Evolutionary conservation across 495 filamentous ascomycete genomes (phyloP).

Genomic region (Lasiosphaeria hispida): DNA sequence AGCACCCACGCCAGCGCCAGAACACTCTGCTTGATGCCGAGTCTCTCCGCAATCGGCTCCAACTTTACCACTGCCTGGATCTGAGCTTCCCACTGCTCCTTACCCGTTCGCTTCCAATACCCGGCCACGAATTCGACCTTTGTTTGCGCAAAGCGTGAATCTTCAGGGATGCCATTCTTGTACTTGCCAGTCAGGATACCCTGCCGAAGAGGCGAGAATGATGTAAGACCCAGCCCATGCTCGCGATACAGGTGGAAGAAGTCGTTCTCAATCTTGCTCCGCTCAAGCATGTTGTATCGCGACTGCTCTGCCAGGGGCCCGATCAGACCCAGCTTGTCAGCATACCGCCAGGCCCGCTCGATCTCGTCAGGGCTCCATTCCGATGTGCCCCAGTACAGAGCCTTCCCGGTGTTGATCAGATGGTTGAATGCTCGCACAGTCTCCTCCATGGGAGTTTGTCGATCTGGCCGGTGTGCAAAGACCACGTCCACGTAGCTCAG

Average conservation of each 20-base stretch:
- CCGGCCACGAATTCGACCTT: conserved; percentile 47
- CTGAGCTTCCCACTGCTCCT: conserved; percentile 46
- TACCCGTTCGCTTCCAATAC: conserved; percentile 44
- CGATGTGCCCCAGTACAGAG: conserved; percentile 68
- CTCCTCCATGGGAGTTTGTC: conserved; percentile 73
- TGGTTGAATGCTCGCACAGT: conserved; percentile 74
- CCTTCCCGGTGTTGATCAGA: conserved; percentile 62
- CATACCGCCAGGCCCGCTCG: conserved; percentile 50
- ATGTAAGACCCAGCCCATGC: conserved; percentile 67
- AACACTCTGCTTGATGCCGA: conserved; percentile 62
- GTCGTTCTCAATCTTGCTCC: conserved; percentile 58
- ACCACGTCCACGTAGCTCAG: conserved; percentile 68
- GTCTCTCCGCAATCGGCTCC: conserved; percentile 63
- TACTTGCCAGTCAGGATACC: conserved; percentile 84
- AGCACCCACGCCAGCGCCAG: conserved; percentile 78
- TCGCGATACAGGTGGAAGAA: conserved; percentile 60
- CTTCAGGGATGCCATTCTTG: conserved; percentile 61
- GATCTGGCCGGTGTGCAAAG: conserved; percentile 71
- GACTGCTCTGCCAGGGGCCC: conserved; percentile 56
- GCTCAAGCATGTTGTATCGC: conserved; percentile 57
- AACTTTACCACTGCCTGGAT: conserved; percentile 47
- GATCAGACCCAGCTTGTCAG: conserved; percentile 56
- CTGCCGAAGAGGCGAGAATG: conserved; percentile 68
- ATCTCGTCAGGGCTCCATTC: conserved; percentile 57
- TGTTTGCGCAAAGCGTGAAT: conserved; percentile 51